Base-by-base conservation (phyloP, 2,329 filamentous ascomycete genomes). In the Claviceps maximensis region DNA sequence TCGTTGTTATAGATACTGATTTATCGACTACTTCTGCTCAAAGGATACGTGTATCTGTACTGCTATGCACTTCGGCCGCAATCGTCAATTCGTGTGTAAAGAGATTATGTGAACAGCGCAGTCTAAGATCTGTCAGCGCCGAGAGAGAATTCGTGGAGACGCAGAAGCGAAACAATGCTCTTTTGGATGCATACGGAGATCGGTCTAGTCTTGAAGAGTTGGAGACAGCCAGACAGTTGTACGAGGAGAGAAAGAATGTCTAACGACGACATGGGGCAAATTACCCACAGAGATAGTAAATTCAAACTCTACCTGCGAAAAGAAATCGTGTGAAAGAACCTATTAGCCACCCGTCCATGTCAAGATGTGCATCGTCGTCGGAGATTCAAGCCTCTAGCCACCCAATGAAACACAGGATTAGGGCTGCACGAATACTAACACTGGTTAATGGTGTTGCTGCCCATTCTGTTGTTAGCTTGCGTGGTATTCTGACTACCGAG, bases 121-220 rank as follows among this genome's bases (percentile, higher is more conserved):
- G 58, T 23, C 61, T 62, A 47, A 63, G 60, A 19, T 15, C 36
- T 33, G 17, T 33, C 7, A 25, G 25, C 47, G 60, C 64, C 47
- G 68, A 72, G 53, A 63, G 63, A 52, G 58, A 67, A 45, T 65
- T 67, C 40, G 60, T 59, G n/a, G 66, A 68, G 50, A 63, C 62
- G 50, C 65, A 65, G 55, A 63, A 63, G 41, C 64, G 64, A 48
- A 69, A 74, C 54, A 67, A 70, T 21, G 65, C 72, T 53, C 63
- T 78, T 56, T 66, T 75, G 63, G 70, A 76, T 38, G 70, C 74
- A 53, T 78, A 77, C 54, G 74, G 75, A 47, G 73, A 74, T 55
- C 69, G 74, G 15, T 71, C 71, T 29, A 76, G 70, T 56, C 65
- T 78, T 4, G 69, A 71, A 27, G 71, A 71, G 56, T 64, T 78